Base-by-base conservation (phyloP, 2,329 filamentous ascomycete species). In the Fusarium sp. region DNA sequence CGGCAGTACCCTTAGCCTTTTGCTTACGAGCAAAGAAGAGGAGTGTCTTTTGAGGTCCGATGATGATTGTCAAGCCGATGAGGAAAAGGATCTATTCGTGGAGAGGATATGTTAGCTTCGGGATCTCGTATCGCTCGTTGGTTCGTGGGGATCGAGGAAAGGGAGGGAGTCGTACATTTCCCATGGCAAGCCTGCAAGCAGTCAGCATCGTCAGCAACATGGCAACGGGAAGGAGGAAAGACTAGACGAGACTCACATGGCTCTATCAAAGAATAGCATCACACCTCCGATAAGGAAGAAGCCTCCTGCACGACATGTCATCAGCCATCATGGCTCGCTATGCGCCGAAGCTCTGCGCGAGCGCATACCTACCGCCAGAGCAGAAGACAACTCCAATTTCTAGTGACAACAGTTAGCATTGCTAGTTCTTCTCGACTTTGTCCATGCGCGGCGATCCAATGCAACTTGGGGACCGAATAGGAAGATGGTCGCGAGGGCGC, bases 361-460 rank as follows among this genome's bases (percentile, higher is more conserved):
- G 72, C 69, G 72, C 73, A 74, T 80, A 91, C 92, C 74, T 90
- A 97, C 94, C 95, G 77, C 93, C 95, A 77, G 93, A 96, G 87
- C 96, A 98, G 85, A 99, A 99, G 79, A 94, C 93, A 69, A 97
- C 94, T 74, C 96, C 96, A 77, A 98, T 91, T 82, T 99, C 96
- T 98, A 77, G 74, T 53, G n/a, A 62, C 34, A 64, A 59, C 9
- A 16, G 77, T 83, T 63, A 83, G 80, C 69, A 58, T 71, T 53
- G 38, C 10, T 16, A 13, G 27, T 56, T 10, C 29, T 16, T 16
- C 29, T 42, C 56, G 25, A n/a, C 11, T 34, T 38, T 38, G 23
- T 36, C 31, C 13, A 25, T 38, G 42, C 44, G 40, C 27, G 20
- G 42, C 49, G 42, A 58, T 59, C 55, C 64, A 56, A 55, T 20